Evolutionary conservation across 257 asterid species (phyloP), one percentile per base, ranked within the genome.

Genomic region (Plectranthus barbatus): DNA sequence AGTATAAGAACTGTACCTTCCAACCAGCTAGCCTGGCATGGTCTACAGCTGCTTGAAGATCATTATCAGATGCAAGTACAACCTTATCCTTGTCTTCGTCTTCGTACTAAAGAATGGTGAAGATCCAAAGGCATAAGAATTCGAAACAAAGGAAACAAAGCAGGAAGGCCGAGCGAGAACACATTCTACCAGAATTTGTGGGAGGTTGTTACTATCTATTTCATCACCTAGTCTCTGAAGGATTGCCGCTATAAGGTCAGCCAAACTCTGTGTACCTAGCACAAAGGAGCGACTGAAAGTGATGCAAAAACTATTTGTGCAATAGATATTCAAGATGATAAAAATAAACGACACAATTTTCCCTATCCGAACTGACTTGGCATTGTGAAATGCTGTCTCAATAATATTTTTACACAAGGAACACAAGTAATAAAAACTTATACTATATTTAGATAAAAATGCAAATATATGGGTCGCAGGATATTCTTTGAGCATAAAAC

Each of bases 61-160:
- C 99, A 56, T 84, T 62, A 67, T 92, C 97, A 2, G 99, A 83
- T 70, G 96, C 96, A 74, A 92, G 93, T 40, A 92, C 74, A 44
- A 89, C 96, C 67, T 79, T 80, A 82, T 92, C 99, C 49, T 80
- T 81, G 76, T 92, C 99, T 76, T 89, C 99, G 24, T 92, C 99
- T 79, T 92, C 98, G 64, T 92, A 92, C 98, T 92, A 81, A 68
- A 72, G 40, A 56, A 70, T 33, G 39, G 11, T 51, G 44, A 60
- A 52, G 24, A 47, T 40, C 11, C 64, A 62, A 53, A 50, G 66
- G 56, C 62, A 65, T 72, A 49, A 70, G 72, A 59, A 40, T 68
- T 21, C 4, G 31, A 40, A 57, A 34, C 50, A 15, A 7, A 5
- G 55, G 13, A 4, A 29, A 56, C 10, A 34, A 1, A 58, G 20